Base-by-base conservation (phyloP, 2,329 filamentous ascomycete species). In the Passalora sequoiae region DNA sequence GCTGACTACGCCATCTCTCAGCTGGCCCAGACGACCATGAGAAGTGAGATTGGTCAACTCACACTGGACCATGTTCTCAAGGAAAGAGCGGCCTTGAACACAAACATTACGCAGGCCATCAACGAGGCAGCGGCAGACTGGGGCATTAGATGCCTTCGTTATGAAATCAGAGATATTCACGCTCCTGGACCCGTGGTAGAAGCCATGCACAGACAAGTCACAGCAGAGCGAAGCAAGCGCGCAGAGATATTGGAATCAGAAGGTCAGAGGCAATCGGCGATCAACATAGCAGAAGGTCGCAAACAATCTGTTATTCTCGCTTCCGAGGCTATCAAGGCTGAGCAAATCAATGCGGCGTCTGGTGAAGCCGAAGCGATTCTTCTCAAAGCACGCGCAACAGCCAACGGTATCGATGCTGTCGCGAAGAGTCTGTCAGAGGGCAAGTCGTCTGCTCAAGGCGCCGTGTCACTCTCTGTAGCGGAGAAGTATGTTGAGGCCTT, bases 401-500 rank as follows among this genome's bases (percentile, higher is more conserved):
- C 92, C 4, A 70, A 75, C 20, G 92, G 91, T 29, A 94, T 98
- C 57, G 87, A 94, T 47, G 83, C 85, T 19, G 88, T 98, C 10
- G 86, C 87, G 4, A 72, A 75, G 49, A 56, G 55, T 17, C 41
- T 56, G 20, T 77, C 81, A 31, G 71, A 82, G 36, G 89, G 89
- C 44, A 74, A 84, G 54, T 76, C 80, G 43, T 76, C 82, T 43
- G 92, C 92, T 2, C 84, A 92, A 63, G 80, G 81, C 24, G 92
- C 92, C 19, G 77, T 98, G 32, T 89, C 86, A 60, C 69, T 98
- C 50, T 86, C 78, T 10, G 87, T 98, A 6, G 92, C 92, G 0
- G 92, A 98, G 77, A 95, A 96, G 69, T 98, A 98, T 59, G 92
- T 98, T 40, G 91, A 94, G 33, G 92, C 92, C 3, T 98, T 97